Evolutionary conservation across 2,329 filamentous ascomycete genomes (phyloP).

Genomic region (Xylaria sp.): DNA sequence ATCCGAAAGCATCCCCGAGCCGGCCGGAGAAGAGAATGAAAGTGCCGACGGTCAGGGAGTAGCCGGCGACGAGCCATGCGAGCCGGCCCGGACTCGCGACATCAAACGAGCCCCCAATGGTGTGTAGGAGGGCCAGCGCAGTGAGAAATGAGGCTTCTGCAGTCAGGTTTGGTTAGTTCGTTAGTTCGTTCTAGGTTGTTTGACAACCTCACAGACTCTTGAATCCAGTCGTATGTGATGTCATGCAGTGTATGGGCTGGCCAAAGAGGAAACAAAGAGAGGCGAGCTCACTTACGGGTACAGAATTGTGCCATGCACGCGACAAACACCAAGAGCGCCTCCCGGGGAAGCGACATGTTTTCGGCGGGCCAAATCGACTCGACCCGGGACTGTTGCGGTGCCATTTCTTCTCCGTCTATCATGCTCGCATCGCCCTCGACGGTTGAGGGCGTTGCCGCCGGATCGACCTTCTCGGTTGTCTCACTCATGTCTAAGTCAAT

Average conservation of each 20-base stretch:
- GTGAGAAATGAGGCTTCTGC: conserved; percentile 37
- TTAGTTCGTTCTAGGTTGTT: background rate
- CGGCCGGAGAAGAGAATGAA: conserved; percentile 63
- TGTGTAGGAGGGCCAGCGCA: conserved; percentile 47
- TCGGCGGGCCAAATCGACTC: conserved; percentile 39
- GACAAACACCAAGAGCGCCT: conserved; percentile 37
- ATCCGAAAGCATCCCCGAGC: conserved; percentile 60
- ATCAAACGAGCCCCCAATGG: conserved; percentile 57
- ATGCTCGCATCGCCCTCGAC: conserved; percentile 16
- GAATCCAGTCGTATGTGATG: background rate
- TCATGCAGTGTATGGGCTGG: background rate
- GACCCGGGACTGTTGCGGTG: conserved; percentile 31
- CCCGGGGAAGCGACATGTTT: conserved; percentile 34
- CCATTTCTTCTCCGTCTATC: conserved; percentile 33
- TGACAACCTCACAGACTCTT: background rate
- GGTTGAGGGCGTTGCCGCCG: conserved; percentile 13
- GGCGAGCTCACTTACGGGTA: conserved; percentile 35
- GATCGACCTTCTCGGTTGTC: conserved; percentile 13
- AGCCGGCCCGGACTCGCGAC: conserved; percentile 54
- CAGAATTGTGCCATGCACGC: conserved; percentile 41
- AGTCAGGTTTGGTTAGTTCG: conserved; percentile 11
- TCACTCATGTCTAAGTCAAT: background rate
- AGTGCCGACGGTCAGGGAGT: conserved; percentile 60
- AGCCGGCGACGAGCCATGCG: conserved; percentile 59
- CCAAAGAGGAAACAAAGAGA: background rate